A percentile compares a stretch with the other conserved stretches of the same genome.
Conservation (phyloP, 495 filamentous ascomycete genomes). For the Cenococcum geophilum region DNA sequence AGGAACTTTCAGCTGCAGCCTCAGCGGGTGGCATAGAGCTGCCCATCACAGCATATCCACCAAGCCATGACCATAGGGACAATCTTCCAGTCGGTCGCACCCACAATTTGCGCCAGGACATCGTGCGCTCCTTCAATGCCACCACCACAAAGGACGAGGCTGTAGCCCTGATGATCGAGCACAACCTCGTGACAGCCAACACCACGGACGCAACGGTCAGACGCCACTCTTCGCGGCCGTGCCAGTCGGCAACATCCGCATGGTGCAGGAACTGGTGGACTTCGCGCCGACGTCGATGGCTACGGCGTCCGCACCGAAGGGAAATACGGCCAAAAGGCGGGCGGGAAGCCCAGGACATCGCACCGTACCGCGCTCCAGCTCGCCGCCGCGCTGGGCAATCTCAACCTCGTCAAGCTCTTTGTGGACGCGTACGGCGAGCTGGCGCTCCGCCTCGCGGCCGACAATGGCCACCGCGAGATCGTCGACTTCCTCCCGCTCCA, state of each 20-base stretch:
- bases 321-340: too few relatives aligned
- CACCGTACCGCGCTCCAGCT: slow-evolving; percentile 15
- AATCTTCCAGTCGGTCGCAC: too few relatives aligned
- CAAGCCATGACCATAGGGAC: too few relatives aligned
- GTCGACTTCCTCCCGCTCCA: slow-evolving; percentile 28
- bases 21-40: too few relatives aligned
- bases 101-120: slow-evolving; percentile 3
- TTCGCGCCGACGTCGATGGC: slow-evolving; percentile 19
- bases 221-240: slow-evolving; percentile 24
- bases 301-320: slow-evolving; percentile 11
- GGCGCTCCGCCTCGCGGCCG: slow-evolving; percentile 30
- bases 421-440: slow-evolving; percentile 27
- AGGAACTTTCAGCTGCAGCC: too few relatives aligned
- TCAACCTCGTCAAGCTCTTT: slow-evolving; percentile 25
- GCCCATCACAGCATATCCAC: too few relatives aligned
- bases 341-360: too few relatives aligned
- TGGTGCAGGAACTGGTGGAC: slow-evolving; percentile 23
- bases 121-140: slow-evolving; percentile 15
- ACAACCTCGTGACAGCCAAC: slow-evolving; percentile 13
- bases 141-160: slow-evolving; percentile 18
- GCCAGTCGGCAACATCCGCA: slow-evolving; percentile 15
- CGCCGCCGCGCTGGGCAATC: slow-evolving; percentile 19
- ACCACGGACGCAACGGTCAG: slow-evolving; percentile 12
- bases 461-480: slow-evolving; percentile 24
- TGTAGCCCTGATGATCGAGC: slow-evolving; percentile 16